Evolutionary conservation across 768 basidiomycete genomes (phyloP), one percentile per base, ranked within the genome.

Genomic region (Tulasnella sp.): DNA sequence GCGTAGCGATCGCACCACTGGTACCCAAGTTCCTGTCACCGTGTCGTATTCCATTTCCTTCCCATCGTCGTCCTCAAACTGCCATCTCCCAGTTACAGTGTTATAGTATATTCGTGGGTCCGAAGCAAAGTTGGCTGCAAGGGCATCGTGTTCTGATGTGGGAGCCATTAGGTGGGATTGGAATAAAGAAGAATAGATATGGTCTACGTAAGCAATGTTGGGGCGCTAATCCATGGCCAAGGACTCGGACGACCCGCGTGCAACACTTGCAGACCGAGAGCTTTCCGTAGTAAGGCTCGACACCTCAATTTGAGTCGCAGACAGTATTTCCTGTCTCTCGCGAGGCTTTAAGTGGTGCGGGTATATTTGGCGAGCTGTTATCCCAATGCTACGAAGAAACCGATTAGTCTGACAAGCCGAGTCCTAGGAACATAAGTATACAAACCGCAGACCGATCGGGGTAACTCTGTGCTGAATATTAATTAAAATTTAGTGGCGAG

Each of bases 31-130:
- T 18, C 90, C 91, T 83, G 93, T 95, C 14, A 85, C 84, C 44
- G 89, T 85, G 84, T 96, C 94, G 87, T 93, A 99, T 86, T 99
- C 97, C 83, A 94, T 88, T 84, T 98, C 97, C n/a, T 89, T 86
- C 24, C 94, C 96, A 82, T 96, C 94, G 73, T 94, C 93, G 83
- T 95, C 91, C 84, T 99, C 97, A 83, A 92, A 91, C 80, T 92
- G 91, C 95, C 95, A 99, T 82, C 94, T 92, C 75, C 89, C 89
- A 6, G 91, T 87, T 58, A 88, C 88, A 83, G 89, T 92, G 76
- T 93, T 92, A 84, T 93, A 94, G 85, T 95, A 92, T 18, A 96
- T 90, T 80, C 92, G 91, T 80, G 93, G 93, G 86, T 98, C 96
- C 58, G 90, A 87, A 74, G 91, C 92, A 84, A 97, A 97, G 52